A percentile compares a stretch with the other conserved stretches of the same genome.
Conservation (phyloP, 805 yeast species). For the Candida rishiriensis region DNA sequence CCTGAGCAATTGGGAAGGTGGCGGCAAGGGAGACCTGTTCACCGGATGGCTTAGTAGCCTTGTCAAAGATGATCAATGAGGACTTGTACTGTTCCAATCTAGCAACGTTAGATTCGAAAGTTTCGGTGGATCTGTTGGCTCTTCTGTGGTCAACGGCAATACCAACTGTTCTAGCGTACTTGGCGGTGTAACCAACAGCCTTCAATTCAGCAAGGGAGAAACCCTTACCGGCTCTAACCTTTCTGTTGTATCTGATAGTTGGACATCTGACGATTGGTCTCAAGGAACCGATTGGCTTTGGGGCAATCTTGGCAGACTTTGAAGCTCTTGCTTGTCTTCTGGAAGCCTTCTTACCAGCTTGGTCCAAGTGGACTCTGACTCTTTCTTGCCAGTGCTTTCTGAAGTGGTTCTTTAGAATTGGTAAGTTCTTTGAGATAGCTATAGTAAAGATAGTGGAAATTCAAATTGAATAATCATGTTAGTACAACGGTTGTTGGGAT, state of each 20-base stretch:
- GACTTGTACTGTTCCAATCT: slow-evolving; percentile 96
- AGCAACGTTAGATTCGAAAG: slow-evolving; percentile 88
- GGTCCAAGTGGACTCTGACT: slow-evolving; percentile 99
- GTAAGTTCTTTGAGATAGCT: slow-evolving; percentile 99
- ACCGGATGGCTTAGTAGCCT: slow-evolving; percentile 69
- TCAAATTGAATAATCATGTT: too few relatives aligned
- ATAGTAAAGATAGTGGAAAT: slow-evolving; percentile 21
- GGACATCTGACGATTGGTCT: slow-evolving; percentile 99
- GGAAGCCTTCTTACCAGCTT: slow-evolving; percentile 98
- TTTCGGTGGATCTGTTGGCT: slow-evolving; percentile 96
- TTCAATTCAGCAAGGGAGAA: slow-evolving; percentile 96
- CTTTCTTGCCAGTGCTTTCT: slow-evolving; percentile 99
- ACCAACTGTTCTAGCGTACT: slow-evolving; percentile 98
- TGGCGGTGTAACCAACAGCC: slow-evolving; percentile 91
- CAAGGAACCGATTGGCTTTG: slow-evolving; percentile 93
- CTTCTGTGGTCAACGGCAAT: slow-evolving; percentile 99
- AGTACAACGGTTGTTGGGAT: too few relatives aligned
- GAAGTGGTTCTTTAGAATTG: slow-evolving; percentile 99
- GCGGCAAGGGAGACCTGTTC: slow-evolving; percentile 76
- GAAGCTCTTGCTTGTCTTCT: slow-evolving; percentile 93
- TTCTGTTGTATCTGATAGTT: slow-evolving; percentile 98
- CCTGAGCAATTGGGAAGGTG: slow-evolving; percentile 89
- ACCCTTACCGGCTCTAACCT: slow-evolving; percentile 99
- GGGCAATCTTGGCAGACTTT: slow-evolving; percentile 94
- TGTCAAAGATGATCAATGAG: slow-evolving; percentile 94